phyloP scores from a whole-genome alignment of 257 asterid genomes.

The Nicotiana tabacum region DNA sequence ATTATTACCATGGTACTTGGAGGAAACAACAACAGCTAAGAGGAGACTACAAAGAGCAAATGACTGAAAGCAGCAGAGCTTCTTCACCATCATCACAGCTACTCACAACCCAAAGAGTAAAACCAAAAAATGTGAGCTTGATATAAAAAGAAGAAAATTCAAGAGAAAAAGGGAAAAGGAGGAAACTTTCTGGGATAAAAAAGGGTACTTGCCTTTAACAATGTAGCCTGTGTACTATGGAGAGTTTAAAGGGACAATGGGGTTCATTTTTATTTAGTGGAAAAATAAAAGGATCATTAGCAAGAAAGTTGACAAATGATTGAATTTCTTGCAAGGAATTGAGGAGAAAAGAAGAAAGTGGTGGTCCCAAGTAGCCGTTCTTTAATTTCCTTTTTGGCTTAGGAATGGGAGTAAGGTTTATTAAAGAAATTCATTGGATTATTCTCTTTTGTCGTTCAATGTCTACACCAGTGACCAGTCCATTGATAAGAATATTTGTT shows the following conservation, averaged over 20 bases:
- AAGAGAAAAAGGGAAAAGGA: neutral
- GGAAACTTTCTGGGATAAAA: conserved; percentile 10
- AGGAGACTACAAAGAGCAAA: conserved; percentile 33
- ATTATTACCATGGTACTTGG: conserved; percentile 51
- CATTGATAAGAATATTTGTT: neutral
- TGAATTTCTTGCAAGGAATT: conserved; percentile 27
- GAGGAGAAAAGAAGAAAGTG: conserved; percentile 31
- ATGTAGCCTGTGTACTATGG: conserved; percentile 19
- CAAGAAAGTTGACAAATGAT: conserved; percentile 14
- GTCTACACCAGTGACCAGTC: neutral
- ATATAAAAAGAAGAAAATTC: neutral
- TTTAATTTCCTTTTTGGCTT: conserved; percentile 9
- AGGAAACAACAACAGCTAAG: conserved; percentile 32
- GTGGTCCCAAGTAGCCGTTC: conserved; percentile 42
- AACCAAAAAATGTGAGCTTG: conserved; percentile 18
- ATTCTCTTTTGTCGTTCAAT: neutral
- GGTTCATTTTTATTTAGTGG: conserved; percentile 14
- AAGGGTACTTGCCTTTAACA: conserved; percentile 12
- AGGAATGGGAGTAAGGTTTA: conserved; percentile 1
- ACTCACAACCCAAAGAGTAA: conserved; percentile 16
- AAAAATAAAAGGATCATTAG: conserved; percentile 10
- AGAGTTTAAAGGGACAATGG: conserved; percentile 12
- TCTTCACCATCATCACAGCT: conserved; percentile 26
- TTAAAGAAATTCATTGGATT: neutral
- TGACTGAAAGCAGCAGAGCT: conserved; percentile 19